Evolutionary conservation across 805 yeast species (phyloP), one percentile per base, ranked within the genome.

Genomic region (Candida sithepensis): DNA sequence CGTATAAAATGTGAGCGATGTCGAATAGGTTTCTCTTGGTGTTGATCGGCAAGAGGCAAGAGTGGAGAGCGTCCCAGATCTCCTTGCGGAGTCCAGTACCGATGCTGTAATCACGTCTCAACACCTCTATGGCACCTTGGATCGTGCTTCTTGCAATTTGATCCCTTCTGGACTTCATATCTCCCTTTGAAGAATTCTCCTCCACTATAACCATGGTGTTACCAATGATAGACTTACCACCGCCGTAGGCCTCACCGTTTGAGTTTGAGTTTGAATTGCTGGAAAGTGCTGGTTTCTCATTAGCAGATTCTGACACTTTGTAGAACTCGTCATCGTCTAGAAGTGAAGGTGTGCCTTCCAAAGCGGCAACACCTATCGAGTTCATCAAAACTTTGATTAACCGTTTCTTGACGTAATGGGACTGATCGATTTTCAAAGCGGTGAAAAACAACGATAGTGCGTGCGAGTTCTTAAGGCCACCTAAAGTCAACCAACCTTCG

Each of bases 1-100:
- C 76, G 56, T 80, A 87, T 23, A 92, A 65, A 8, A 92, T 75
- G 38, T 81, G 79, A 44, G 87, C 72, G 3, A 88, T 58, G 48
- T 81, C 85, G 54, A 86, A 82, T 8, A 92, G 58, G 32, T 74
- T 64, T 48, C 91, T 73, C 53, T 82, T 79, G 30, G 82, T 82
- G 38, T 77, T 67, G 2, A 88, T 66, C 12, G 85, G 75, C 18
- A 84, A 50, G 22, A 83, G 63, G 2, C 85, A 80, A 0, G 85
- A 73, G 55, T 83, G 85, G 8, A 90, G 63, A 9, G 82, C 72
- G 39, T 75, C 72, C 97, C 97, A 90, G 1, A 94, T 56, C 8
- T 77, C 75, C 2, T 61, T 57, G 45, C 75, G 74, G 19, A 94
- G 67, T 0, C 89, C 88, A 24, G 65, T 60, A 1, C 85, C 81